phyloP scores from a whole-genome alignment of 2,329 filamentous ascomycete genomes.

The Aspergillus fumigatus region DNA sequence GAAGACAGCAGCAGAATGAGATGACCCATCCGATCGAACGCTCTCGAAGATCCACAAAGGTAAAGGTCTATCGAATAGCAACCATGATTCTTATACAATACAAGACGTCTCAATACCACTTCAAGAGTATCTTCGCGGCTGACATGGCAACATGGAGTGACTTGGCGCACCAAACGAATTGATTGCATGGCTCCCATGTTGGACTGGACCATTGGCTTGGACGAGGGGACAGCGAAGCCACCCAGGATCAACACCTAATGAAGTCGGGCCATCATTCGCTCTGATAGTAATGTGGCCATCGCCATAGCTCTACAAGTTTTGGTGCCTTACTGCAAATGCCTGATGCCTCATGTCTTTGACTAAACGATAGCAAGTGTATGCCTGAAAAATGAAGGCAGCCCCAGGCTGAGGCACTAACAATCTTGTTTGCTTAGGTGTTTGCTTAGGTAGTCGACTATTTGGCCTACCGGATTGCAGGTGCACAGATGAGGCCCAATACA shows the following conservation, averaged over 20 bases:
- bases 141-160: conserved; percentile 12
- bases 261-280: conserved; percentile 5
- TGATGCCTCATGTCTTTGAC: neutral
- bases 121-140: conserved; percentile 4
- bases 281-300: conserved; percentile 12
- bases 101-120: neutral
- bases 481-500: conserved; percentile 16
- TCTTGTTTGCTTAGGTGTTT: conserved; percentile 1
- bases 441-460: conserved; percentile 1
- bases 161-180: conserved; percentile 4
- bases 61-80: neutral
- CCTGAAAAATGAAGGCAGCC: conserved; percentile 7
- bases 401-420: conserved; percentile 5
- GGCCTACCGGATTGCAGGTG: conserved; percentile 15
- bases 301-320: conserved; percentile 10
- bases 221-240: conserved; percentile 11
- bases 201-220: conserved; percentile 9
- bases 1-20: neutral
- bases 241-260: conserved; percentile 12
- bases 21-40: neutral
- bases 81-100: neutral
- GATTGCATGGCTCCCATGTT: conserved; percentile 8
- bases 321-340: conserved; percentile 14
- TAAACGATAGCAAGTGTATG: neutral
- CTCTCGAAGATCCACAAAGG: neutral